Evolutionary conservation across 805 yeast genomes (phyloP).

Genomic region (Pachysolen tannophilus): DNA sequence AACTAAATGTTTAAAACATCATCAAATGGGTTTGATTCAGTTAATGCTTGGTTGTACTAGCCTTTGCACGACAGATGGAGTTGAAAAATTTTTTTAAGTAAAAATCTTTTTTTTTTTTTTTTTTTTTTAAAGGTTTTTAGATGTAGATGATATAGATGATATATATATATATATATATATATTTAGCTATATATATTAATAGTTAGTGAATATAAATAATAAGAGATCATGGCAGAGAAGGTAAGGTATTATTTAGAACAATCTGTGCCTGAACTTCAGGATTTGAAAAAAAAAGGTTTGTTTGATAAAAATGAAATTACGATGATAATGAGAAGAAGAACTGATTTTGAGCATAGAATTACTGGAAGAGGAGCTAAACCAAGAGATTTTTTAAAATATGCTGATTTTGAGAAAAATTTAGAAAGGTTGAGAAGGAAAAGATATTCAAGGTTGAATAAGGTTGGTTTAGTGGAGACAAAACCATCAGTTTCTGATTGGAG

Average conservation of each 20-base stretch:
- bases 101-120: no score
- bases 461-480: constrained; percentile 46
- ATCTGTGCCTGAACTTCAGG: constrained; percentile 89
- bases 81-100: no score
- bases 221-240: constrained; percentile 26
- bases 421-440: constrained; percentile 74
- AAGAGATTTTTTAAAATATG: constrained; percentile 69
- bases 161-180: no score
- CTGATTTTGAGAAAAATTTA: constrained; percentile 71
- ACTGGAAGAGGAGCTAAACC: constrained; percentile 76
- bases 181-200: no score
- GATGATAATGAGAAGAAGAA: constrained; percentile 82
- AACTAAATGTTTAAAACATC: not conserved
- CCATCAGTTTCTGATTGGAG: constrained; percentile 82
- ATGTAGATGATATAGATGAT: no score
- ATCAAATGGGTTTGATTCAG: not conserved
- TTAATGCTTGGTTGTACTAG: not conserved
- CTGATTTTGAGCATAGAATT: constrained; percentile 90
- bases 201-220: not conserved
- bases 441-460: constrained; percentile 48
- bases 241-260: constrained; percentile 50
- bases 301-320: constrained; percentile 79
- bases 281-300: constrained; percentile 69
- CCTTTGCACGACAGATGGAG: no score
- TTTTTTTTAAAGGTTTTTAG: no score